A percentile compares a stretch with the other conserved stretches of the same genome.
Conservation (phyloP, 2,329 filamentous ascomycete species). For the Aphanocladium album region DNA sequence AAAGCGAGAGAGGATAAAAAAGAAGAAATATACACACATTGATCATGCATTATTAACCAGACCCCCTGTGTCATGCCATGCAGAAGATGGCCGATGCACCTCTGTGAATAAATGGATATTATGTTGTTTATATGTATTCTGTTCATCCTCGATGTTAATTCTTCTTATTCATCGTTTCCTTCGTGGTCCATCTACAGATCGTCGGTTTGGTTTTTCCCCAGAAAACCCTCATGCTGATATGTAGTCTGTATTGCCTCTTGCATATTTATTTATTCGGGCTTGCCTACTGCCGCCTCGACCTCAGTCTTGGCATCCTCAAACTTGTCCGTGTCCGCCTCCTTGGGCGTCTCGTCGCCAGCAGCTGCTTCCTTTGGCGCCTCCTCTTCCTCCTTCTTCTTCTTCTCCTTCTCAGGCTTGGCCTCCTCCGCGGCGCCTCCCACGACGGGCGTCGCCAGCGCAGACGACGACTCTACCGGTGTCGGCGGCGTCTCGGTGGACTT, state of each 20-base stretch:
- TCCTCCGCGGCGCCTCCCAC: background rate
- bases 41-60: too few relatives aligned
- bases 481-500: background rate
- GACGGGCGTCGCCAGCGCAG: background rate
- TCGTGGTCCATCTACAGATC: background rate
- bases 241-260: too few relatives aligned
- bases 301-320: background rate
- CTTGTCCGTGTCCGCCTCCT: background rate
- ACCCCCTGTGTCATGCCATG: too few relatives aligned
- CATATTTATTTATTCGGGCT: background rate
- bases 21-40: background rate
- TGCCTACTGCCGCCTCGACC: background rate
- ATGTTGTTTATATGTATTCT: too few relatives aligned
- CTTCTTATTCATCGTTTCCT: background rate
- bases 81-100: too few relatives aligned
- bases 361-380: background rate
- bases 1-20: background rate
- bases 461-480: background rate
- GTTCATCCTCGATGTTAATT: too few relatives aligned
- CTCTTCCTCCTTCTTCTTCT: background rate
- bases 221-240: too few relatives aligned
- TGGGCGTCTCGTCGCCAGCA: background rate
- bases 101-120: too few relatives aligned
- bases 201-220: background rate
- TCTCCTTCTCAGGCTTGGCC: background rate